Conservation (phyloP, 306 rosid species). For the apple (Malus domestica) region ASM211411v1 NC_041800.1:21788233-21788732, state of each 20-base stretch:
- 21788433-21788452: not conserved
- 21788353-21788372: no score
- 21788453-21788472: not conserved
- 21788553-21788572: conserved; percentile 61
- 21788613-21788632: not conserved
- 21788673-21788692: not conserved
- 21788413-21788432: not conserved
- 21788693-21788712: not conserved
- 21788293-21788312: no score
- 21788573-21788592: conserved; percentile 44
- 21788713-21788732: not conserved
- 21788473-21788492: conserved; percentile 84
- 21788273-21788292: no score
- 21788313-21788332: no score
- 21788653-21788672: not conserved
- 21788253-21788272: no score
- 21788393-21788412: not conserved
- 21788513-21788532: conserved; percentile 70
- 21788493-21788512: conserved; percentile 61
- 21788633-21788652: not conserved
- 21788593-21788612: not conserved
- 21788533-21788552: conserved; percentile 93
- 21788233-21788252: no score
- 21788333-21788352: no score
- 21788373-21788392: not conserved